A percentile compares a stretch with the other conserved stretches of the same genome.
phyloP scores from a whole-genome alignment of 352 stramenopile species.

The Thalassiosira hispida region DNA sequence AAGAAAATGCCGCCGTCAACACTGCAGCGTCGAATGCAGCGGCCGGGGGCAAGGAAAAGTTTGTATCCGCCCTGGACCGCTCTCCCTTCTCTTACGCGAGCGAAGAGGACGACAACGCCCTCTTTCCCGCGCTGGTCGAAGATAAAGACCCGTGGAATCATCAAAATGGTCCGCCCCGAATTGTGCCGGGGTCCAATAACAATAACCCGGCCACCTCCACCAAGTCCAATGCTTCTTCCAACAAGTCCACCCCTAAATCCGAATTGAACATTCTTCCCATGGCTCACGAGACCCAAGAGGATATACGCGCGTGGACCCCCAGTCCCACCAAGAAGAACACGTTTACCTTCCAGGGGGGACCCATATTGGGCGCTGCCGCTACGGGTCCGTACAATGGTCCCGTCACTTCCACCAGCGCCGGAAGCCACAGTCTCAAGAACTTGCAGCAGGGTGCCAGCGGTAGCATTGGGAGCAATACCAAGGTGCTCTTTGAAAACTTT shows the following conservation, averaged over 20 bases:
- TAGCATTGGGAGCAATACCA: too few relatives aligned
- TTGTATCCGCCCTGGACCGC: conserved; percentile 26
- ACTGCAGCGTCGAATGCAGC: background rate
- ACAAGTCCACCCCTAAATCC: too few relatives aligned
- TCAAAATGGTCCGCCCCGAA: background rate
- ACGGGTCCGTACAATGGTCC: background rate
- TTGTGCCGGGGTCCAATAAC: too few relatives aligned
- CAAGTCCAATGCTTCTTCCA: too few relatives aligned
- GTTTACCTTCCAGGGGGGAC: conserved; percentile 38
- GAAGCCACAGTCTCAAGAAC: too few relatives aligned
- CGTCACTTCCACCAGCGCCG: background rate
- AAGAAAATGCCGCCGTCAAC: background rate
- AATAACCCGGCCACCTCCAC: too few relatives aligned
- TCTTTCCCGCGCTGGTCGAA: conserved; percentile 35
- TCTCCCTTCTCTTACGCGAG: conserved; percentile 23
- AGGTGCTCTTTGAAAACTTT: conserved; percentile 68
- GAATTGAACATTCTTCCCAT: conserved; percentile 25
- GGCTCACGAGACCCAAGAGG: conserved; percentile 53
- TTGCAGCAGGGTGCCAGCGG: too few relatives aligned
- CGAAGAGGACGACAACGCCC: conserved; percentile 31
- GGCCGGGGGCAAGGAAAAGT: conserved; percentile 22
- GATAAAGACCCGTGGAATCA: conserved; percentile 42
- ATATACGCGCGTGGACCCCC: conserved; percentile 61
- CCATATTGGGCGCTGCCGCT: conserved; percentile 17
- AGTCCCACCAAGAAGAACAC: conserved; percentile 46